Evolutionary conservation across 164 flowering plant species (phyloP).

Genomic region (Buxus sempervirens): DNA sequence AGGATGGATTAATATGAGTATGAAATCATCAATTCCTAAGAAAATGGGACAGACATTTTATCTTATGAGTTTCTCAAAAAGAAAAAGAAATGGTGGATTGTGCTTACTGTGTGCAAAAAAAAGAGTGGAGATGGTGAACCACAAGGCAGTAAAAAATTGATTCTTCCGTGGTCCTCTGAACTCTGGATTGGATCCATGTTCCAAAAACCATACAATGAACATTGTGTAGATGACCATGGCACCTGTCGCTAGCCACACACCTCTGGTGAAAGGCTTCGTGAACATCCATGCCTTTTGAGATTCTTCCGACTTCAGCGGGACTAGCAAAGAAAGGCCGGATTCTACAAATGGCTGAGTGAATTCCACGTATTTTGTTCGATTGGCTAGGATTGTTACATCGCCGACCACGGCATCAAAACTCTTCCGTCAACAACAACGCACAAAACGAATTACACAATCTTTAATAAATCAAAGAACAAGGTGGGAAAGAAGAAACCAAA

Average conservation of each 20-base stretch:
- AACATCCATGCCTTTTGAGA: constrained; percentile 6
- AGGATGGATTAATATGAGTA: too few relatives aligned
- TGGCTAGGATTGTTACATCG: constrained; percentile 22
- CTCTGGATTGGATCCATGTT: constrained; percentile 8
- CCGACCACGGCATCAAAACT: constrained; percentile 24
- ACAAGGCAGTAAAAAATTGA: constrained; percentile 2
- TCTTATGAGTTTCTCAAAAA: too few relatives aligned
- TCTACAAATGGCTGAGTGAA: constrained; percentile 19
- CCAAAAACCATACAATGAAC: constrained; percentile 6
- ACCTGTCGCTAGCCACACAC: constrained; percentile 1
- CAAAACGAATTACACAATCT: background rate
- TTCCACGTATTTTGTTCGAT: constrained; percentile 17
- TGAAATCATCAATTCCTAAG: too few relatives aligned
- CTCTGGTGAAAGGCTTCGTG: constrained; percentile 5
- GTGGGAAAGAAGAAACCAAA: background rate
- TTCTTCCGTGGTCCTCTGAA: constrained; percentile 7
- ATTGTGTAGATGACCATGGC: constrained; percentile 1
- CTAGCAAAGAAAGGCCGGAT: constrained; percentile 6
- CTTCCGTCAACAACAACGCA: constrained; percentile 12
- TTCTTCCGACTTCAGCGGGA: background rate
- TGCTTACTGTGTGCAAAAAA: constrained; percentile 8
- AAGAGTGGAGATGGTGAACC: constrained; percentile 9
- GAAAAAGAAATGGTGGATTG: background rate
- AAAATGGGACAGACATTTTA: too few relatives aligned
- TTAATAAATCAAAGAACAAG: background rate